These are phyloP conservation scores for Chytriomyces sp. DNA, from an alignment of 192 early-diverging fungal genomes.

Conservation along the genomic window DNA sequence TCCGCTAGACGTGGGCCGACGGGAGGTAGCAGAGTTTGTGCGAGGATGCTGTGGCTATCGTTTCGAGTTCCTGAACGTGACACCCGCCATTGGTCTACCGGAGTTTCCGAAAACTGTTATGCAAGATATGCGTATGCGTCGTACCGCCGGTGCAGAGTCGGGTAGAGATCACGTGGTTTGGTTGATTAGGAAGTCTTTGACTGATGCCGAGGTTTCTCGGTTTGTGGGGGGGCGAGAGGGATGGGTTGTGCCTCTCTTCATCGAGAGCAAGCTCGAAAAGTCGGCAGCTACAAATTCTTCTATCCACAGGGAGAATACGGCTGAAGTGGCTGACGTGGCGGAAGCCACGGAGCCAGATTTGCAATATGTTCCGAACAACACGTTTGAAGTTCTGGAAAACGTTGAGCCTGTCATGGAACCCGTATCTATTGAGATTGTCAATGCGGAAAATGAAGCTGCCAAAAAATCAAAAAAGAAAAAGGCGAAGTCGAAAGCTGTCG, in stretches of 20 bases:
- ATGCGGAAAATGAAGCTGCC: not conserved
- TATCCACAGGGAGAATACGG: not conserved
- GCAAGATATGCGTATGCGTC: not conserved
- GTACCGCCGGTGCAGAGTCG: not conserved
- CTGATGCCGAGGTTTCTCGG: not conserved
- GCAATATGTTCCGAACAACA: not conserved
- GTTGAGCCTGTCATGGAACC: not conserved
- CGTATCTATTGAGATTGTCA: not conserved
- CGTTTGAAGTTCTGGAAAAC: slow-evolving; percentile 11
- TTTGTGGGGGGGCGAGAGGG: slow-evolving; percentile 16
- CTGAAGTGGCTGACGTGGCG: not conserved
- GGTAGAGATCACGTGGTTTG: slow-evolving; percentile 13
- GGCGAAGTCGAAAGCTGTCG: not conserved
- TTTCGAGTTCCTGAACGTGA: not conserved
- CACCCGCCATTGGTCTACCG: not conserved
- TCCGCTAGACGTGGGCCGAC: not conserved
- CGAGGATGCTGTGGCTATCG: not conserved
- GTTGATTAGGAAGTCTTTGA: not conserved
- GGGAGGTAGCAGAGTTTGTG: not conserved
- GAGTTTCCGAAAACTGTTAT: not conserved
- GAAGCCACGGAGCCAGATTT: not conserved
- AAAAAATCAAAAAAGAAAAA: slow-evolving; percentile 21
- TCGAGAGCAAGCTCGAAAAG: not conserved
- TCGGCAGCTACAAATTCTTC: not conserved
- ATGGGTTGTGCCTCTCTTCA: slow-evolving; percentile 11